These are phyloP conservation scores for Bryopsis sp. DNA, from an alignment of 139 green algal species.

Conservation along the genomic window DNA sequence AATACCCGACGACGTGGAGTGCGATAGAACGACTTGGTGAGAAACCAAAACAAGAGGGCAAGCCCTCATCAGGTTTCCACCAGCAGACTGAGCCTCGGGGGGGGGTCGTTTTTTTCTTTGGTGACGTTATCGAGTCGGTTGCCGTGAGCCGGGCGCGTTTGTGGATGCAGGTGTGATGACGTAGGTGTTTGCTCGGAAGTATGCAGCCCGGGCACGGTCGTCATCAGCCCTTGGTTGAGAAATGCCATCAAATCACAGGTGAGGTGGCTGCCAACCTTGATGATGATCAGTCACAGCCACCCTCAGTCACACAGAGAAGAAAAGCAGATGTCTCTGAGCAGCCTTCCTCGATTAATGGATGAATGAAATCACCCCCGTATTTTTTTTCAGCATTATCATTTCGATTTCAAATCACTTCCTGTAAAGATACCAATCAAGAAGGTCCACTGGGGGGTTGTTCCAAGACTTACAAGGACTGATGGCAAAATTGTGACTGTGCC, in stretches of 20 bases:
- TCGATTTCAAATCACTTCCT: too few species aligned
- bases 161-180: background rate
- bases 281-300: background rate
- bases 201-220: slow-evolving; percentile 45
- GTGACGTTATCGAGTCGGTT: background rate
- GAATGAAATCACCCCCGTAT: too few species aligned
- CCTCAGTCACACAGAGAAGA: too few species aligned
- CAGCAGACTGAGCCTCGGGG: background rate
- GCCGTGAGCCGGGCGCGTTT: background rate
- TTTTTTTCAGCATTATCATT: too few species aligned
- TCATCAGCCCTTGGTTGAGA: slow-evolving; percentile 41
- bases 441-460: too few species aligned
- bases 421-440: too few species aligned
- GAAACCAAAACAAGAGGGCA: too few species aligned
- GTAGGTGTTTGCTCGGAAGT: slow-evolving; percentile 49
- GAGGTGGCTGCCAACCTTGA: background rate
- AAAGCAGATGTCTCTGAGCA: too few species aligned
- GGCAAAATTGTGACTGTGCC: background rate
- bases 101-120: background rate
- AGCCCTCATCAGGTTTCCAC: too few species aligned
- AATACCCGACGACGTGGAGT: slow-evolving; percentile 28
- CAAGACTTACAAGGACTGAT: background rate
- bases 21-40: slow-evolving; percentile 19
- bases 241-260: slow-evolving; percentile 40
- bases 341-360: too few species aligned